Conservation (phyloP, 108 stramenopile species). For the Licmophora abbreviata region DNA sequence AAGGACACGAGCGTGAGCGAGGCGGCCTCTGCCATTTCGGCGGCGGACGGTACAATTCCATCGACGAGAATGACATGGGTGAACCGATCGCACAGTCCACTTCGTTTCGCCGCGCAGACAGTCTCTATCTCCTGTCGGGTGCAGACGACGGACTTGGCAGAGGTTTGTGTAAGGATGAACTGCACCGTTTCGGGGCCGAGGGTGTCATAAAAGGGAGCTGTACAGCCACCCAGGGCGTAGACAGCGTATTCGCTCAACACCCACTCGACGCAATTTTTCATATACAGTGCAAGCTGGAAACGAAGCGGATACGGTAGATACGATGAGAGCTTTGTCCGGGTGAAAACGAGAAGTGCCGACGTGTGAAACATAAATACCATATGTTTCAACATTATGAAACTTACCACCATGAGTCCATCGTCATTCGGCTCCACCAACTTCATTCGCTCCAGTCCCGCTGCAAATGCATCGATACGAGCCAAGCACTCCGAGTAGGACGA, state of each 20-base stretch:
- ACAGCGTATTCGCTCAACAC: slow-evolving; percentile 85
- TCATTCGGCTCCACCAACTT: slow-evolving; percentile 49
- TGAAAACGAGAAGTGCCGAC: too few species aligned
- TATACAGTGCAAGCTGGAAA: slow-evolving; percentile 71
- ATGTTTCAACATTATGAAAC: too few species aligned
- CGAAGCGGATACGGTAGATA: too few species aligned
- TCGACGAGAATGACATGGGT: slow-evolving; percentile 50
- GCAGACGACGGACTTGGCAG: slow-evolving; percentile 71
- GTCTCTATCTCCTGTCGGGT: slow-evolving; percentile 51
- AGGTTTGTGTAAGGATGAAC: slow-evolving; percentile 85
- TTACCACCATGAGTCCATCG: slow-evolving; percentile 54
- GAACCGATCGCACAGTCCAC: slow-evolving; percentile 41
- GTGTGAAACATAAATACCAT: too few species aligned
- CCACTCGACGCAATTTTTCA: slow-evolving; percentile 94
- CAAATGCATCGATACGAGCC: slow-evolving; percentile 65
- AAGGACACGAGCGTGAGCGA: slow-evolving; percentile 53
- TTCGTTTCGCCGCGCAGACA: slow-evolving; percentile 63
- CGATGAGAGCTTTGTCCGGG: too few species aligned
- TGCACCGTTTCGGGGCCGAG: slow-evolving; percentile 84
- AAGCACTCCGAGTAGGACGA: slow-evolving; percentile 68
- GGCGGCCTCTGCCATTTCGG: slow-evolving; percentile 35
- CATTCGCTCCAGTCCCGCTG: slow-evolving; percentile 65
- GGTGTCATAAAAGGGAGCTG: slow-evolving; percentile 94
- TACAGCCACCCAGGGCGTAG: slow-evolving; percentile 67
- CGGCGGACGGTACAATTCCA: slow-evolving; percentile 59